Conservation (phyloP, 2,329 filamentous ascomycete species). For the Xylaria arbuscula region DNA sequence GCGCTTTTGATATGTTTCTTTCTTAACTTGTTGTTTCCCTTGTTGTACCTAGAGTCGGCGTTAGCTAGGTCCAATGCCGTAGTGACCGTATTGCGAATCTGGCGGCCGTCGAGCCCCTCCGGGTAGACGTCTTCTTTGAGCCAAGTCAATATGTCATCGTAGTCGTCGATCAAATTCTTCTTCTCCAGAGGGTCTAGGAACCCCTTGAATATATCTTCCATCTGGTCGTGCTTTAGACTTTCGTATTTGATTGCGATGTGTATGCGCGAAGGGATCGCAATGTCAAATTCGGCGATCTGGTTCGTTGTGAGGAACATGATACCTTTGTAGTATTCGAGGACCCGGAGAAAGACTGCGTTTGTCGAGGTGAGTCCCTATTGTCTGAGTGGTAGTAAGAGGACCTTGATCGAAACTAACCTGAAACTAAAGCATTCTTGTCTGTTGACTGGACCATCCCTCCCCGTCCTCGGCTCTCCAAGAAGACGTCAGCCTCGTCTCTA, state of each 20-base stretch:
- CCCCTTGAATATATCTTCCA: conserved; percentile 18
- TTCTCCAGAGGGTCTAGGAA: too few species aligned
- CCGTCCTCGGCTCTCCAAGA: conserved; percentile 17
- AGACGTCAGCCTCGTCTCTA: conserved; percentile 25
- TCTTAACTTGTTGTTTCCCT: conserved; percentile 1
- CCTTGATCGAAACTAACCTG: conserved; percentile 3
- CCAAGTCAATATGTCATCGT: too few species aligned
- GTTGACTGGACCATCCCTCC: conserved; percentile 17
- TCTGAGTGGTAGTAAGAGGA: too few species aligned
- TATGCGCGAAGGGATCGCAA: conserved; percentile 14
- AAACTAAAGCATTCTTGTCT: conserved; percentile 23
- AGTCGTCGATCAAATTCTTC: neutral
- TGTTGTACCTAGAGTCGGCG: conserved; percentile 5
- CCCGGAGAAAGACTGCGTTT: conserved; percentile 15
- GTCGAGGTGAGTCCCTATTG: conserved; percentile 4
- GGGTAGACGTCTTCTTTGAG: conserved; percentile 21
- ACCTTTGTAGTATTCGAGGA: conserved; percentile 19
- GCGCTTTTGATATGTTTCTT: conserved; percentile 13
- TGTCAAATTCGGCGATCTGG: conserved; percentile 18
- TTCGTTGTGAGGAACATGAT: conserved; percentile 19
- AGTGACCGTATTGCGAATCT: conserved; percentile 13
- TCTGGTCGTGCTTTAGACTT: conserved; percentile 1
- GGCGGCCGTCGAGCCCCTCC: conserved; percentile 15
- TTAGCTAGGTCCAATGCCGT: conserved; percentile 11
- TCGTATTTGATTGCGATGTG: conserved; percentile 22